phyloP scores from a whole-genome alignment of 2,329 filamentous ascomycete species.

The Xylariaceae sp. region DNA sequence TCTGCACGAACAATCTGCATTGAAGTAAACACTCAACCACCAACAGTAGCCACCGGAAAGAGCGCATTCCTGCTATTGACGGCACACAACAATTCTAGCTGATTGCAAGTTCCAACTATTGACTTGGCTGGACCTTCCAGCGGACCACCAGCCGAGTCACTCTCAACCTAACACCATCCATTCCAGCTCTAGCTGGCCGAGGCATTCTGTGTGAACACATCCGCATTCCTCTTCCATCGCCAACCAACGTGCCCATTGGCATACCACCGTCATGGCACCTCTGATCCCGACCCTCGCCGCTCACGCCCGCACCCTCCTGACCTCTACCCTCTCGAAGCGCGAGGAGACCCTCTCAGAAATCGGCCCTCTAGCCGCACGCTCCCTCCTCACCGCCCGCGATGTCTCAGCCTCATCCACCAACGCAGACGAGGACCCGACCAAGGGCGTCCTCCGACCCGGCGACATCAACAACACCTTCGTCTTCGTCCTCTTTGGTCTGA shows the following conservation, averaged over 20 bases:
- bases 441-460: constrained; percentile 49
- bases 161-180: not conserved
- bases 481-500: constrained; percentile 79
- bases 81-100: constrained; percentile 1
- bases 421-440: constrained; percentile 34
- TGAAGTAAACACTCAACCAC: too few relatives aligned
- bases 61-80: not conserved
- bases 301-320: constrained; percentile 24
- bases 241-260: too few relatives aligned
- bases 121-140: constrained; percentile 25
- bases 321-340: constrained; percentile 16
- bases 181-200: not conserved
- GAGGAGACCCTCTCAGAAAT: constrained; percentile 22
- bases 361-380: constrained; percentile 39
- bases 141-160: constrained; percentile 19
- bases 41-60: too few relatives aligned
- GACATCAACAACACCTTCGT: constrained; percentile 66
- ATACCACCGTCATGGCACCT: constrained; percentile 26
- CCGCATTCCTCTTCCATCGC: constrained; percentile 1
- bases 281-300: constrained; percentile 25
- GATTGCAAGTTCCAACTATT: constrained; percentile 7
- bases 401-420: constrained; percentile 15
- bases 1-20: too few relatives aligned
- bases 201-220: not conserved
- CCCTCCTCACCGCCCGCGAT: constrained; percentile 39